Conservation (phyloP, 768 basidiomycete species). For the Lanmaoa rubissima region DNA sequence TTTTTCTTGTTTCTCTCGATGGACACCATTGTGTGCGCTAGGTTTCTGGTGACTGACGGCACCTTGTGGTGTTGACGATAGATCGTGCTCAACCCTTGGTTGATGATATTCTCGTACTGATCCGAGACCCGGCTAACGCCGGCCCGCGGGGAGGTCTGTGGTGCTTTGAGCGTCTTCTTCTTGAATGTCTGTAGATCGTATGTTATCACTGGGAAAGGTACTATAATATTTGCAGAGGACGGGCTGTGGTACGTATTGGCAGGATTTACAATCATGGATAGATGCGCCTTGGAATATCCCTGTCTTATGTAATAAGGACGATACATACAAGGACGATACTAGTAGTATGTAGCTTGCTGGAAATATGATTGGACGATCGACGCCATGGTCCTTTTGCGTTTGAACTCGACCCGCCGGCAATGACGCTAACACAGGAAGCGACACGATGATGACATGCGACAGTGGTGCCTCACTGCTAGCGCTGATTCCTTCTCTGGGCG, state of each 20-base stretch:
- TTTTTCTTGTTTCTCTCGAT: slow-evolving; percentile 8
- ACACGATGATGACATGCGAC: not conserved
- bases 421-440: not conserved
- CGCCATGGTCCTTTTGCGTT: not conserved
- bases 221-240: not conserved
- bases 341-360: not conserved
- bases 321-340: not conserved
- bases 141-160: not conserved
- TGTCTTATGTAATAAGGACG: not conserved
- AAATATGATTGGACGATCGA: not conserved
- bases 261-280: not conserved
- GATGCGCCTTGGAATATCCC: not conserved
- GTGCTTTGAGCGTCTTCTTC: not conserved
- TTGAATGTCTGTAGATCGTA: not conserved
- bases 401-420: not conserved
- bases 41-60: not conserved
- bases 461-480: no score
- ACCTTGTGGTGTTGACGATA: slow-evolving; percentile 20
- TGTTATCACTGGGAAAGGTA: not conserved
- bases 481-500: no score
- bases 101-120: slow-evolving; percentile 77
- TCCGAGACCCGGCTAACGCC: not conserved
- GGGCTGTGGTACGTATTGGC: not conserved
- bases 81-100: slow-evolving; percentile 85
- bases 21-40: not conserved